phyloP scores from a whole-genome alignment of 1,284 basidiomycete genomes.

The Entoloma clypeatum region DNA sequence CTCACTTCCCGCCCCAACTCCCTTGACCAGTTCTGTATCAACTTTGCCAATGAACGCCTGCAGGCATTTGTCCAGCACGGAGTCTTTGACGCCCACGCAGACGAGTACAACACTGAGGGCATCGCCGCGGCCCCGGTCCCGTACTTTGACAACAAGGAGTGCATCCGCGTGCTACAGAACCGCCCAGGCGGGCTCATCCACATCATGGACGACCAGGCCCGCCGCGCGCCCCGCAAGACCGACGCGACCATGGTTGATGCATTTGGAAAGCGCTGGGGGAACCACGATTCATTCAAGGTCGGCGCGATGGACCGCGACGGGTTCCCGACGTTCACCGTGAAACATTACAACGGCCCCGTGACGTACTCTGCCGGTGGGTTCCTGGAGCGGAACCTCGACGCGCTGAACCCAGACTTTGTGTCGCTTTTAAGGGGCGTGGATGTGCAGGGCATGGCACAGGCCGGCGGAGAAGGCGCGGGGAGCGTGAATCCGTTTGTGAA shows the following conservation, averaged over 20 bases:
- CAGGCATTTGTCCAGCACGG: constrained; percentile 82
- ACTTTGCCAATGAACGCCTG: constrained; percentile 90
- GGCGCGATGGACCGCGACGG: constrained; percentile 76
- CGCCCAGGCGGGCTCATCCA: constrained; percentile 89
- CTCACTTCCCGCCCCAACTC: constrained; percentile 83
- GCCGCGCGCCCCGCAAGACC: constrained; percentile 84
- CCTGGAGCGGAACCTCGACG: constrained; percentile 86
- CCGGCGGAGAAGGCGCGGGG: constrained; percentile 70
- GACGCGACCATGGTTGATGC: constrained; percentile 94
- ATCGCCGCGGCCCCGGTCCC: constrained; percentile 74
- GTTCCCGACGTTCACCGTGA: constrained; percentile 85
- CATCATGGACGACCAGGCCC: constrained; percentile 96
- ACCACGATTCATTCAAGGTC: constrained; percentile 87
- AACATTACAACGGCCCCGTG: constrained; percentile 88
- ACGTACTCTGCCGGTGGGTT: constrained; percentile 90
- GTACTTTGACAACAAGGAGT: constrained; percentile 92
- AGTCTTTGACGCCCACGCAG: constrained; percentile 75
- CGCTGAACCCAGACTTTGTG: constrained; percentile 91
- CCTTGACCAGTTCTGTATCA: constrained; percentile 95
- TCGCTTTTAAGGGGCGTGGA: constrained; percentile 77
- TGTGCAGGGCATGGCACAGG: too few species aligned
- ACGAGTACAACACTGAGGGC: constrained; percentile 86
- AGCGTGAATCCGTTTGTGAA: constrained; percentile 90
- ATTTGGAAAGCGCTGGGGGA: constrained; percentile 91
- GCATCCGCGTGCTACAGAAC: constrained; percentile 83